Evolutionary conservation across 75 land plant genomes (phyloP), one percentile per base, ranked within the genome.

Genomic region (Pinus taeda): DNA sequence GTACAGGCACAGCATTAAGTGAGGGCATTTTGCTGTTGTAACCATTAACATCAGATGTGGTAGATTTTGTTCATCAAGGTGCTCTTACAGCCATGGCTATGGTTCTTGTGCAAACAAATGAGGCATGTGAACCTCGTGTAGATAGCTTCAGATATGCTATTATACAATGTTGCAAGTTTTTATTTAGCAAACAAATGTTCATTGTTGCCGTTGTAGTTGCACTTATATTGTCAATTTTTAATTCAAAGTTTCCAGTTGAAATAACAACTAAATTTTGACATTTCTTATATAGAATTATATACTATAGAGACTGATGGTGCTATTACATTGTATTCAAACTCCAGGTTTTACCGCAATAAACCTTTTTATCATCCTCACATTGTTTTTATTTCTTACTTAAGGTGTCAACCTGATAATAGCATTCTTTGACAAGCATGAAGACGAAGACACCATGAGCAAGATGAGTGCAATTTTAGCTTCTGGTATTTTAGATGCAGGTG

Each of bases 111-210:
- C 83, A 85, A 26, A 79, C 83, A 1, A 85, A 83, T 2, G 86
- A 85, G 69, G 80, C 83, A 12, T 1, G 2, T 33, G 1, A 33
- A 33, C 33, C 33, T 33, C 84, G 67, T 42, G 86, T 85, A 33
- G 95, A 89, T 22, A 82, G 84, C 75, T 97, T 97, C 85, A 89
- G 99, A 95, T 88, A 77, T 17, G 15, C 20, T 55, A 20, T 65
- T 13, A 11, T 59, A 64, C 64, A 55, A 29, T 33, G 15, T 45
- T 72, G 20, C 45, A 39, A 49, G 29, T 13, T 62, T 69, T 6
- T 33, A 33, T 33, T 33, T 45, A 5, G 8, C 64, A n/a, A 7
- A 20, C n/a, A 61, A 61, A 15, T 61, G n/a, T n/a, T 53, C 29
- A 74, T 21, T 24, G 20, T 74, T 15, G 6, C 24, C 63, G 14